Evolutionary conservation across 148 eudicot genomes (phyloP).

Genomic region (Camellia sinensis): DNA sequence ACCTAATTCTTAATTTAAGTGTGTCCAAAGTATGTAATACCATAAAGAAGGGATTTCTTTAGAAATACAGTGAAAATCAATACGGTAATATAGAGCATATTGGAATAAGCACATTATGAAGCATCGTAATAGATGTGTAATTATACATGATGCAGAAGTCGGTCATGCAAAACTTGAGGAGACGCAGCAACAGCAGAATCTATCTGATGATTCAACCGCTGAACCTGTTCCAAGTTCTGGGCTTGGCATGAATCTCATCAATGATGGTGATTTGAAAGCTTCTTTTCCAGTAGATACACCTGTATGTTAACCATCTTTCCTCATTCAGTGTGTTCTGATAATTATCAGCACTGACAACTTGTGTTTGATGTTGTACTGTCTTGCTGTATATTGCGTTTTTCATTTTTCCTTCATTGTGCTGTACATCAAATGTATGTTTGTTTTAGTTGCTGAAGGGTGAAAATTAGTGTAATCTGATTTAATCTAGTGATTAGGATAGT

Average conservation of each 20-base stretch:
- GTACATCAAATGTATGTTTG: background rate
- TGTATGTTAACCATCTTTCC: slow-evolving; percentile 43
- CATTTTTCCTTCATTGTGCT: background rate
- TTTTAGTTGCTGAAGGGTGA: background rate
- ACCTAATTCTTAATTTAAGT: slow-evolving; percentile 1
- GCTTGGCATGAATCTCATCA: slow-evolving; percentile 54
- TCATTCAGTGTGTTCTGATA: background rate
- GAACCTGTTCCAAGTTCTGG: slow-evolving; percentile 59
- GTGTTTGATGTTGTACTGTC: background rate
- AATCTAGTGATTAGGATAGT: background rate
- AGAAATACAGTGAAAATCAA: background rate
- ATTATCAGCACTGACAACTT: background rate
- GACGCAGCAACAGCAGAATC: slow-evolving; percentile 60
- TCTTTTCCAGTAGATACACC: slow-evolving; percentile 56
- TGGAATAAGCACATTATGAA: background rate
- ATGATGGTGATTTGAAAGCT: slow-evolving; percentile 71
- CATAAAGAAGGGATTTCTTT: background rate
- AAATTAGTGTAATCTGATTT: background rate
- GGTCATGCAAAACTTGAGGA: slow-evolving; percentile 56
- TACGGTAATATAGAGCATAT: background rate
- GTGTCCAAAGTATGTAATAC: background rate
- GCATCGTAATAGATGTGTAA: background rate
- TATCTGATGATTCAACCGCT: slow-evolving; percentile 52
- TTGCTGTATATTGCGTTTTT: background rate
- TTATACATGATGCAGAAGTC: slow-evolving; percentile 38